These are phyloP conservation scores for Anaeromyces robustus DNA, from an alignment of 192 early-diverging fungal species.

Conservation along the genomic window DNA sequence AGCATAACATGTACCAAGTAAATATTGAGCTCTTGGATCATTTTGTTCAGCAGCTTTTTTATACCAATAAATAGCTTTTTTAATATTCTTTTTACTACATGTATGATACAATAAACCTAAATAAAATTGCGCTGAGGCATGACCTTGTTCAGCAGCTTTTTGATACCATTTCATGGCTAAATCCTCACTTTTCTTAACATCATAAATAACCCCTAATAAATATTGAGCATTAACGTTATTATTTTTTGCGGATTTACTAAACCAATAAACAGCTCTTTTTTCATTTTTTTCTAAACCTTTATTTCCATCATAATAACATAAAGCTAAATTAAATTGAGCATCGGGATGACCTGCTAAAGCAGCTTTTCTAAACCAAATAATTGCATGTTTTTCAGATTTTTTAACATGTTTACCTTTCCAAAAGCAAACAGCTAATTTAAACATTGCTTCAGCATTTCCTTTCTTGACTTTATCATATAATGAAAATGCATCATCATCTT, in stretches of 20 bases:
- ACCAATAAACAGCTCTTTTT: not conserved
- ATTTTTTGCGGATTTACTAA: not conserved
- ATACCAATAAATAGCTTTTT: not conserved
- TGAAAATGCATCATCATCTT: not conserved
- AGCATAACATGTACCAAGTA: not conserved
- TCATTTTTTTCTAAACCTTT: not conserved
- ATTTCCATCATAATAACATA: not conserved
- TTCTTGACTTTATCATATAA: not conserved
- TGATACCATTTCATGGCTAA: not conserved
- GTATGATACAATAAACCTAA: not conserved
- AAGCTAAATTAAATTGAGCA: not conserved
- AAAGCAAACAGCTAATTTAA: not conserved
- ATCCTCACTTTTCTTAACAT: not conserved
- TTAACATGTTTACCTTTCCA: not conserved
- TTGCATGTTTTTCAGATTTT: not conserved
- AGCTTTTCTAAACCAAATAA: not conserved
- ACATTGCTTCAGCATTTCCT: not conserved
- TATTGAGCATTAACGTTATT: not conserved
- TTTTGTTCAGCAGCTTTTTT: not conserved
- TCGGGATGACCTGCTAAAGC: not conserved
- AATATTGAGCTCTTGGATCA: not conserved
- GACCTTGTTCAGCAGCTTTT: not conserved
- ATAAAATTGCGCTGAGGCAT: not conserved
- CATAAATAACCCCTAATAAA: not conserved
- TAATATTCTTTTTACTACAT: not conserved